Conservation (phyloP, 345 rosid genomes). For the Combretum micranthum region DNA sequence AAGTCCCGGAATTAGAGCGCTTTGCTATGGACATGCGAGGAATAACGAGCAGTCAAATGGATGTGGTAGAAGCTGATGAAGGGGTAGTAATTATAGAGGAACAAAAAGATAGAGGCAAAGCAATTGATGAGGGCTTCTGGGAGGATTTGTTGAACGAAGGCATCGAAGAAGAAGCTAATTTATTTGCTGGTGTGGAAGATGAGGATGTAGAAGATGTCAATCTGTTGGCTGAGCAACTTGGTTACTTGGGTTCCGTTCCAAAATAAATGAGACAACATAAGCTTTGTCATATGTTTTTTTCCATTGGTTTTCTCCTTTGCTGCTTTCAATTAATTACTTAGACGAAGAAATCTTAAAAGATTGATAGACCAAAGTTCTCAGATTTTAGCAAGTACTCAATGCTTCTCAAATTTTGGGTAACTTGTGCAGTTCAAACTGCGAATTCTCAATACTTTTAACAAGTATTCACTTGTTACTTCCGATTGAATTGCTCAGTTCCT, state of each 20-base stretch:
- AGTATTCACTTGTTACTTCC: too few relatives aligned
- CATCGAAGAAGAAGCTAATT: constrained; percentile 32
- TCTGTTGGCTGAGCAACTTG: constrained; percentile 47
- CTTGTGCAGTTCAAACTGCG: too few relatives aligned
- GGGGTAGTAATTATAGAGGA: constrained; percentile 21
- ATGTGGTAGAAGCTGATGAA: constrained; percentile 15
- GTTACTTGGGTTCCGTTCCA: constrained; percentile 42
- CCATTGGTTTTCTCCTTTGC: background rate
- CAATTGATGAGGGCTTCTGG: constrained; percentile 60
- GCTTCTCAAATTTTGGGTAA: too few relatives aligned
- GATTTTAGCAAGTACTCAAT: too few relatives aligned
- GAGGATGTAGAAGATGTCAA: constrained; percentile 42
- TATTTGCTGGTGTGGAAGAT: constrained; percentile 19
- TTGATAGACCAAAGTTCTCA: too few relatives aligned
- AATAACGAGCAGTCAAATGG: constrained; percentile 20
- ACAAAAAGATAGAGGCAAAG: constrained; percentile 15
- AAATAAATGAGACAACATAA: constrained; percentile 7
- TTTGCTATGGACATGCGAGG: constrained; percentile 79
- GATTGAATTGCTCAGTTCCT: too few relatives aligned
- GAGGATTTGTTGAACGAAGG: constrained; percentile 48
- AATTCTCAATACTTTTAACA: too few relatives aligned
- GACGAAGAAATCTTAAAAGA: background rate
- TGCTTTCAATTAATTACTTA: background rate
- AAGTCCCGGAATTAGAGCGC: constrained; percentile 57
- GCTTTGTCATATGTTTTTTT: background rate